A percentile compares a stretch with the other conserved stretches of the same genome.
Conservation (phyloP, 768 basidiomycete species). For the Pisolithus marmoratus region DNA sequence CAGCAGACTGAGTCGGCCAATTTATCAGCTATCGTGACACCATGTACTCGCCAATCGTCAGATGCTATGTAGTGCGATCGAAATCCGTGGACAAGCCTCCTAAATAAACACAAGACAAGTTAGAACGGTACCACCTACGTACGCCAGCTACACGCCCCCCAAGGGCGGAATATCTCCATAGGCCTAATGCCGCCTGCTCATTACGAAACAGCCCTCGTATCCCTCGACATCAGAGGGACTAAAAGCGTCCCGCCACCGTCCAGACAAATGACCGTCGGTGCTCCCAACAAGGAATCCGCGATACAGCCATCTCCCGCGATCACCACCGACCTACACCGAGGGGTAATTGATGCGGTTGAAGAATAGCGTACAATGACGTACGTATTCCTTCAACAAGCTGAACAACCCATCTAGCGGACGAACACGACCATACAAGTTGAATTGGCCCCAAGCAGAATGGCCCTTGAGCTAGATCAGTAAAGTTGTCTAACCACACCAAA, state of each 20-base stretch:
- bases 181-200: conserved; percentile 52
- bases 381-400: conserved; percentile 81
- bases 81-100: no score
- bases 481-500: background rate
- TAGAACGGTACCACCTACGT: background rate
- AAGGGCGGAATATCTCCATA: background rate
- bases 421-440: conserved; percentile 74
- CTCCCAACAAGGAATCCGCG: conserved; percentile 77
- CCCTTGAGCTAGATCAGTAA: conserved; percentile 43
- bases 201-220: conserved; percentile 83
- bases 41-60: no score
- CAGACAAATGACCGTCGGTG: conserved; percentile 63
- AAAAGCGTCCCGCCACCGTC: conserved; percentile 83
- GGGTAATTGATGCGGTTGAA: background rate
- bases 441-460: conserved; percentile 90
- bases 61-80: no score
- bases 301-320: conserved; percentile 82
- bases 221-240: conserved; percentile 57
- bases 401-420: conserved; percentile 77
- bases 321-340: conserved; percentile 49
- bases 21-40: no score
- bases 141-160: background rate
- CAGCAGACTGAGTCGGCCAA: no score
- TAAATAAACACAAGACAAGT: no score
- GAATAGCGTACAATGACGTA: conserved; percentile 28